Base-by-base conservation (phyloP, 768 basidiomycete species). In the Russula emetica region DNA sequence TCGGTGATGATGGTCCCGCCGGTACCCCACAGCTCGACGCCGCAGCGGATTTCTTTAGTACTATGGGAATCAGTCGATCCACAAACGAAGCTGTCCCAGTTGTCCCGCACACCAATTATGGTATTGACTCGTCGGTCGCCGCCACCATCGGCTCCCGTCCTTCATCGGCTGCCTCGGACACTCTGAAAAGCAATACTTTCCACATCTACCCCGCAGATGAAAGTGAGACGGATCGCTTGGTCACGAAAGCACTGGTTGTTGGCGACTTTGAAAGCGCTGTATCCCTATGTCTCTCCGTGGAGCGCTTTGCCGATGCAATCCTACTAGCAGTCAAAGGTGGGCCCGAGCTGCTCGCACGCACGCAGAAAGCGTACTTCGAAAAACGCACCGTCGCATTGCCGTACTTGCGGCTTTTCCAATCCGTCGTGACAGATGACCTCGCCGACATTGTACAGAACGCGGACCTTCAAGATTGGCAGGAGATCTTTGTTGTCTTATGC, bases 251-350 rank as follows among this genome's bases (percentile, higher is more conserved):
- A 2, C 81, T 98, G 44, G 93, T 99, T 2, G 79, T 98, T 11
- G 96, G 97, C n/a, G 95, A 99, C 74, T 98, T 98, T 67, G 83
- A 85, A 69, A 88, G 86, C 18, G 96, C 97, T 1, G 97, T 98
- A 20, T 86, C 90, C 2, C 79, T 98, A 2, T 97, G 95, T 73
- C 80, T 98, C 18, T 89, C 92, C 0, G 83, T 87, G 0, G 90
- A 94, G 56, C 84, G 95, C 34, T 98, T 85, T 70, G 95, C 97
- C 1, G 97, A 99, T 71, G 97, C 97, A 0, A 89, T 98, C 57
- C 80, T 99, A 14, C 84, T 98, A 14, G 93, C 97, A 34, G 94
- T 90, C 20, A 88, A 90, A 66, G 96, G 95, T 20, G 94, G 94
- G 0, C 82, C 87, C 0, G 93, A 92, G 34, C 85, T 98, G 20